Conservation (phyloP, 169 alveolate species). For the Cystoisospora suis region DNA sequence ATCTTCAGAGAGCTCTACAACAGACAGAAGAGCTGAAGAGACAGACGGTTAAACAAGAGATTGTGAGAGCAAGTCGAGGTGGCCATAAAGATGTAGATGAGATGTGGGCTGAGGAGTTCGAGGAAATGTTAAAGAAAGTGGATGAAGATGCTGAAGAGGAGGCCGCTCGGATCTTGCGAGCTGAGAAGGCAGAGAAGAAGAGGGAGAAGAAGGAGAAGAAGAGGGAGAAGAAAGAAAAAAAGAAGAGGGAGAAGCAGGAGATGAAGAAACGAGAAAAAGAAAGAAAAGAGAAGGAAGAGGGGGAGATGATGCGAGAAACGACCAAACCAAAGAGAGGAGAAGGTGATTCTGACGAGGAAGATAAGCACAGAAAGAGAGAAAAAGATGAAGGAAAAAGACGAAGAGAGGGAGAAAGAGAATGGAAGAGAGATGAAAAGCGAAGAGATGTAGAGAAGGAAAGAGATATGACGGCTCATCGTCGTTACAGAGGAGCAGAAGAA, state of each 20-base stretch:
- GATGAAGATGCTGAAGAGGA: slow-evolving; percentile 36
- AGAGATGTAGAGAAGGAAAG: background rate
- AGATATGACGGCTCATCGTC: background rate
- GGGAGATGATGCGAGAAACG: background rate
- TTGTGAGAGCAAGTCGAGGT: background rate
- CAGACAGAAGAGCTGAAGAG: slow-evolving; percentile 35
- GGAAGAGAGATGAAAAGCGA: background rate
- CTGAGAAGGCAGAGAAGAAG: background rate
- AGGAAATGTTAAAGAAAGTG: slow-evolving; percentile 34
- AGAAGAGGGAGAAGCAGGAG: slow-evolving; percentile 7
- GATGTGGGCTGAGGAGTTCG: slow-evolving; percentile 60
- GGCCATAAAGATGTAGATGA: slow-evolving; percentile 49
- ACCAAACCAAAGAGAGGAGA: background rate
- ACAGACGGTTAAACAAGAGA: slow-evolving; percentile 3
- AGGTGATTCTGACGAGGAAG: background rate
- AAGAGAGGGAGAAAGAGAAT: background rate
- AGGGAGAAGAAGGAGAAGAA: background rate
- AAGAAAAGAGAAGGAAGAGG: background rate
- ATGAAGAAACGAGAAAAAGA: background rate
- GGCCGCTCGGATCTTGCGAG: slow-evolving; percentile 14
- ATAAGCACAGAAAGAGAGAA: background rate
- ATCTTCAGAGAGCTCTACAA: background rate
- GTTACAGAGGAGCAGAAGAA: background rate
- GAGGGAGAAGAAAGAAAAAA: background rate
- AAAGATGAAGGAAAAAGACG: background rate